Base-by-base conservation (phyloP, 2,329 filamentous ascomycete species). In the Claviceps sp. region DNA sequence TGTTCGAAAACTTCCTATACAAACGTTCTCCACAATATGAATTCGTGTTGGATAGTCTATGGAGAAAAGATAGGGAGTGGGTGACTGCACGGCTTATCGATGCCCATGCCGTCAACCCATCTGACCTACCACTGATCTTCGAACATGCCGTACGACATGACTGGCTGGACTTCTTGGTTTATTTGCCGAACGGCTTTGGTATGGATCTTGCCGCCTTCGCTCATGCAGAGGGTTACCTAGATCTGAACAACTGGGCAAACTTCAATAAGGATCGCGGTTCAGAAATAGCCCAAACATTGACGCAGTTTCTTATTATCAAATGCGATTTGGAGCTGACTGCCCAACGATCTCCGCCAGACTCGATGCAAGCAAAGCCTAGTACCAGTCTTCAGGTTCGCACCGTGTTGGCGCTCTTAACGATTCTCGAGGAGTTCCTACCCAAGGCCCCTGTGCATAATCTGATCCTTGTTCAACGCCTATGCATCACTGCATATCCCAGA, bases 401-500 rank as follows among this genome's bases (percentile, higher is more conserved):
- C 0, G 88, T 96, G 1, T 84, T 85, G 46, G 81, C 83, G 0
- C 71, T 97, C 51, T 74, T 97, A 14, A 79, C 85, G 58, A 87
- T 95, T 45, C 75, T 96, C 36, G 84, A 88, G 55, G 84, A 87
- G 54, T 84, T 79, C 46, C 61, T 82, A 47, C 79, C 79, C 54
- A 73, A 79, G 67, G 69, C 74, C 53, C 72, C 77, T 57, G 64
- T 80, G 52, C 66, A 85, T 49, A 84, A 91, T 50, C 75, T 95
- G 24, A 88, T 93, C 48, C 72, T 82, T 14, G 79, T 95, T 30
- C 90, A 96, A 68, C 81, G 91, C 36, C 81, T 84, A 50, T 96
- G 90, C 65, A 89, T 98, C 56, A 90, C 90, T 52, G 85, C 87
- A 1, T 98, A 97, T 61, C 94, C 93, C 7, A 80, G 93, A 44